Evolutionary conservation across 2,329 filamentous ascomycete genomes (phyloP).

Genomic region (Botrytis tulipae): DNA sequence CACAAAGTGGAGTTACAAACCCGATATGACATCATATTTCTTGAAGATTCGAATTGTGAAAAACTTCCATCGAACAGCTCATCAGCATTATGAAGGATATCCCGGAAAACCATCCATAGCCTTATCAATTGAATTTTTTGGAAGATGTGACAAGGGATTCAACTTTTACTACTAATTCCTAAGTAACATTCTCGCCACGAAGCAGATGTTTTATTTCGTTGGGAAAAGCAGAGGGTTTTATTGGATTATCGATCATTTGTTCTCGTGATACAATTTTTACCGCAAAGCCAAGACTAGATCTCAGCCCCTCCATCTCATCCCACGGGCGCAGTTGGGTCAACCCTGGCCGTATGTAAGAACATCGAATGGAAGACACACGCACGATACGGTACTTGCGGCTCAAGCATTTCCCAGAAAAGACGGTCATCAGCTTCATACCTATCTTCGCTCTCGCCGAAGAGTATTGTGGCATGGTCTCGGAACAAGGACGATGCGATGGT

Average conservation of each 20-base stretch:
- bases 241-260: not conserved
- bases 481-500: not conserved
- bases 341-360: not conserved
- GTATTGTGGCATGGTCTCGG: not conserved
- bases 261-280: not conserved
- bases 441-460: not conserved
- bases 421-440: not conserved
- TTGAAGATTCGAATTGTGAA: not conserved
- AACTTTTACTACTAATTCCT: not conserved
- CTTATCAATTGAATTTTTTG: not conserved
- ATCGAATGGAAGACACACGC: not conserved
- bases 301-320: not conserved
- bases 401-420: not conserved
- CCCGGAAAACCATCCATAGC: not conserved
- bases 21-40: slow-evolving; percentile 1
- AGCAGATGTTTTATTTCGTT: not conserved
- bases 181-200: not conserved
- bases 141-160: not conserved
- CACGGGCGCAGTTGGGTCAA: not conserved
- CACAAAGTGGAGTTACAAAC: not conserved
- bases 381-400: not conserved
- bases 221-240: not conserved
- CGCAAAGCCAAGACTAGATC: not conserved
- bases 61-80: slow-evolving; percentile 4
- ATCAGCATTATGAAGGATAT: slow-evolving; percentile 3